phyloP scores from a whole-genome alignment of 1,139 yeast species.

The Groenewaldozyma auringiensis region DNA sequence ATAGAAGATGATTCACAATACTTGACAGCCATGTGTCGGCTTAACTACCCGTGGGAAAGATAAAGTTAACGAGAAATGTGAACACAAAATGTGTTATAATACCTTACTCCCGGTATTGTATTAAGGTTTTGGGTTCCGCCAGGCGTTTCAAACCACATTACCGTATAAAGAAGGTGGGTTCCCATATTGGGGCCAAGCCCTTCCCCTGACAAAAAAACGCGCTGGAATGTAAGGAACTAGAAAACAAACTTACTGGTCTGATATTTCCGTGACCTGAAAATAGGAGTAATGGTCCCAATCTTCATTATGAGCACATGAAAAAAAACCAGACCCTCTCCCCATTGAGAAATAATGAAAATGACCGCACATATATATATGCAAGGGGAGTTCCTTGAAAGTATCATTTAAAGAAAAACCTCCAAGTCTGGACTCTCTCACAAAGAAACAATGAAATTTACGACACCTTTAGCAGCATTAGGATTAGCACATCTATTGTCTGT shows the following conservation, averaged over 20 bases:
- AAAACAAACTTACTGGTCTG: no score
- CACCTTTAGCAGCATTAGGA: no score
- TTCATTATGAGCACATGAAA: no score
- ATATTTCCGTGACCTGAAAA: no score
- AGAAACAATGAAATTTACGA: no score
- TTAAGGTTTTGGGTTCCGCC: background rate
- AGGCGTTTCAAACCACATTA: background rate
- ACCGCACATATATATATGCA: background rate
- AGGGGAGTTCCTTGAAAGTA: background rate
- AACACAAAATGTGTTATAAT: background rate
- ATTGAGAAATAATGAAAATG: background rate
- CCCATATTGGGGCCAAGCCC: background rate
- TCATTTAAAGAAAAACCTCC: background rate
- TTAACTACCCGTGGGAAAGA: no score
- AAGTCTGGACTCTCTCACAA: no score
- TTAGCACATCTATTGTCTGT: background rate
- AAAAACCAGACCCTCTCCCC: background rate
- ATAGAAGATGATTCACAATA: no score
- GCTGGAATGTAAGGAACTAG: no score
- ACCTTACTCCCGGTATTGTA: background rate
- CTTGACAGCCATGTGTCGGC: no score
- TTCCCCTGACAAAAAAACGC: no score
- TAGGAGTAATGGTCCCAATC: no score
- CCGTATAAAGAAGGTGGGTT: background rate
- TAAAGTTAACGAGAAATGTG: background rate